These are phyloP conservation scores for Cryptosporidium andersoni DNA, from an alignment of 169 alveolate species.

Conservation along the genomic window DNA sequence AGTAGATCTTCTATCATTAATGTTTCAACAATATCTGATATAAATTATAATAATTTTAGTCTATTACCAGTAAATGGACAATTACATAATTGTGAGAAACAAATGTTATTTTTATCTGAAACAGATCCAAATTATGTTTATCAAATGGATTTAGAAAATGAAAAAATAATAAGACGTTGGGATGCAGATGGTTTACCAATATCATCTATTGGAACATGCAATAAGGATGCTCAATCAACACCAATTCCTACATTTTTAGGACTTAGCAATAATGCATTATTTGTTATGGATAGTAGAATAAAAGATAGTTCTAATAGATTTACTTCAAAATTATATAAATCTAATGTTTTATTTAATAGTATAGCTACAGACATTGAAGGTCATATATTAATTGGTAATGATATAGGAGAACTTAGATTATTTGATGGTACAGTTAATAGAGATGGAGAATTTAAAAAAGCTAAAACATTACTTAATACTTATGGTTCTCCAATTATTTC, in stretches of 20 bases:
- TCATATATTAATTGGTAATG: constrained; percentile 74
- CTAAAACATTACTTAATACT: constrained; percentile 74
- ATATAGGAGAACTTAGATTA: constrained; percentile 75
- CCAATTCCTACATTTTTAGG: constrained; percentile 73
- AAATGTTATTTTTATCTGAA: constrained; percentile 73
- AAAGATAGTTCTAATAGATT: constrained; percentile 59
- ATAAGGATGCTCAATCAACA: constrained; percentile 71
- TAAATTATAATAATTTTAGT: constrained; percentile 70
- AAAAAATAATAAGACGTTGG: constrained; percentile 74
- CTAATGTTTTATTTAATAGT: constrained; percentile 72
- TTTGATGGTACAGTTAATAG: constrained; percentile 76
- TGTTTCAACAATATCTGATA: constrained; percentile 26
- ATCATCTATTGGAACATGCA: constrained; percentile 73
- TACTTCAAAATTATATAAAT: constrained; percentile 72
- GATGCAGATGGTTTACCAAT: constrained; percentile 74
- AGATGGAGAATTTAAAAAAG: constrained; percentile 76
- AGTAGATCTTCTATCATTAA: constrained; percentile 54
- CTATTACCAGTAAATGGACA: constrained; percentile 67
- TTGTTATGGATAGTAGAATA: constrained; percentile 77
- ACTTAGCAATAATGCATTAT: constrained; percentile 72
- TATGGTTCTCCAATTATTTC: constrained; percentile 72
- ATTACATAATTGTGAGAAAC: constrained; percentile 73
- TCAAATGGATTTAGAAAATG: constrained; percentile 76
- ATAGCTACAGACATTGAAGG: constrained; percentile 77
- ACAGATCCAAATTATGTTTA: constrained; percentile 72